Percentiles rank a stretch among this genome's conserved stretches.
These are phyloP conservation scores for Arabidopsis lyrata DNA, from an alignment of 441 rosid genomes.

Conservation along the genomic window DNA sequence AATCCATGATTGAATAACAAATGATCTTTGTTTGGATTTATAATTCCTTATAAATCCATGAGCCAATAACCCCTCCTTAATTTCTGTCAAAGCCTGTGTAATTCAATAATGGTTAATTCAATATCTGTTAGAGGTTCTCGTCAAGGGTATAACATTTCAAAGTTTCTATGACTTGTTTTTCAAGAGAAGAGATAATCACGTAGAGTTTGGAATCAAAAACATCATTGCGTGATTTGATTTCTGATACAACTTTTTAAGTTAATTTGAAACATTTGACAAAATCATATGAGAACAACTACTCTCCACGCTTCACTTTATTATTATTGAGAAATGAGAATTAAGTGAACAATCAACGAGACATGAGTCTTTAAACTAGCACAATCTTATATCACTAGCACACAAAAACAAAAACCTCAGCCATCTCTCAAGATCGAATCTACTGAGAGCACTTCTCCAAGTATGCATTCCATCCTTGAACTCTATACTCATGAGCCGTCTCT, in stretches of 20 bases:
- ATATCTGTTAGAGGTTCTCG: too few species aligned
- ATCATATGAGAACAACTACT: constrained; percentile 9
- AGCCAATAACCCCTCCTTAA: too few species aligned
- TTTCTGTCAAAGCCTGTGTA: too few species aligned
- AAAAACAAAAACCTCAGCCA: constrained; percentile 5
- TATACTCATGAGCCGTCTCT: constrained; percentile 79
- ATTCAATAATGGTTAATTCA: too few species aligned
- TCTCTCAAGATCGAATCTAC: constrained; percentile 17
- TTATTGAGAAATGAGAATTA: constrained; percentile 17
- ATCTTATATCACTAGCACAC: constrained; percentile 18
- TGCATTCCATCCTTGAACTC: constrained; percentile 94
- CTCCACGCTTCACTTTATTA: constrained; percentile 22
- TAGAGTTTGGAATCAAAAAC: too few species aligned
- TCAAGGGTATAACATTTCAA: too few species aligned
- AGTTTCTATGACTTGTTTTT: too few species aligned
- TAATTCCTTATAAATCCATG: too few species aligned
- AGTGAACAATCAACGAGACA: constrained; percentile 32
- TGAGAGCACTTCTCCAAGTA: constrained; percentile 69
- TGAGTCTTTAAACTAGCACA: constrained; percentile 21
- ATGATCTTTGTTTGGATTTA: too few species aligned
- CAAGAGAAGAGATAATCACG: too few species aligned
- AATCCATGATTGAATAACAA: too few species aligned
- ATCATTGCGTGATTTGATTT: background rate
- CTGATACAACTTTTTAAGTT: too few species aligned
- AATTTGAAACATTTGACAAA: background rate